Evolutionary conservation across 2,329 filamentous ascomycete species (phyloP).

Genomic region (Ploettnerulaceae sp.): DNA sequence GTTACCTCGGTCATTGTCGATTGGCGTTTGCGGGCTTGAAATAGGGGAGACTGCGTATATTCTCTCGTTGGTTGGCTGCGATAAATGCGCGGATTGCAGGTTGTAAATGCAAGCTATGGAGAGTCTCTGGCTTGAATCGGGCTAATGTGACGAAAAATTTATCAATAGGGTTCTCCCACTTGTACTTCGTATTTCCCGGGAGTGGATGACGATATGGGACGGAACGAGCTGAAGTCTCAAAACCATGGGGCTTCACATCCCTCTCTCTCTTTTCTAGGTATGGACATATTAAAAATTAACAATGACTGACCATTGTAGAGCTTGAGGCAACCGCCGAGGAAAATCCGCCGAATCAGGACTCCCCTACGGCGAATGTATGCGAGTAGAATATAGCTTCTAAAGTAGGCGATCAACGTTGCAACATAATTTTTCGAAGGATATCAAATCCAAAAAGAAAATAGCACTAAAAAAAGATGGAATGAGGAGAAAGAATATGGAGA

Average conservation of each 20-base stretch:
- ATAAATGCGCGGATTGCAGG: slow-evolving; percentile 5
- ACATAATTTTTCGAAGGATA: background rate
- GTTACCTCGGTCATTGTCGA: background rate
- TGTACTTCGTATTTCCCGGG: background rate
- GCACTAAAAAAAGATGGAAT: background rate
- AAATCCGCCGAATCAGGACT: background rate
- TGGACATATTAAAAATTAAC: too few species aligned
- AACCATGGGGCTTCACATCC: background rate
- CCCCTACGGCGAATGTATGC: background rate
- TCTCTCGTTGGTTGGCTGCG: background rate
- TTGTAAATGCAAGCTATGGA: slow-evolving; percentile 16
- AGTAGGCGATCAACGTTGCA: slow-evolving; percentile 7
- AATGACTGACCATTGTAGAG: slow-evolving; percentile 4
- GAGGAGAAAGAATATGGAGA: slow-evolving; percentile 2
- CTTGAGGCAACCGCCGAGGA: background rate
- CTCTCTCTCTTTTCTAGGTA: background rate
- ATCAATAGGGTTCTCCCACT: slow-evolving; percentile 1
- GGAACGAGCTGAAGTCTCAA: background rate
- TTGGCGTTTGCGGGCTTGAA: slow-evolving; percentile 4
- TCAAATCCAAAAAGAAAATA: background rate
- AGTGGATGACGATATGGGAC: background rate
- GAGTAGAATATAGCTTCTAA: slow-evolving; percentile 3
- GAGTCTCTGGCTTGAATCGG: slow-evolving; percentile 3
- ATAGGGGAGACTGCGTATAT: slow-evolving; percentile 1
- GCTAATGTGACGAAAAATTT: background rate